Base-by-base conservation (phyloP, 1,284 basidiomycete genomes). In the Trametes sp. region DNA sequence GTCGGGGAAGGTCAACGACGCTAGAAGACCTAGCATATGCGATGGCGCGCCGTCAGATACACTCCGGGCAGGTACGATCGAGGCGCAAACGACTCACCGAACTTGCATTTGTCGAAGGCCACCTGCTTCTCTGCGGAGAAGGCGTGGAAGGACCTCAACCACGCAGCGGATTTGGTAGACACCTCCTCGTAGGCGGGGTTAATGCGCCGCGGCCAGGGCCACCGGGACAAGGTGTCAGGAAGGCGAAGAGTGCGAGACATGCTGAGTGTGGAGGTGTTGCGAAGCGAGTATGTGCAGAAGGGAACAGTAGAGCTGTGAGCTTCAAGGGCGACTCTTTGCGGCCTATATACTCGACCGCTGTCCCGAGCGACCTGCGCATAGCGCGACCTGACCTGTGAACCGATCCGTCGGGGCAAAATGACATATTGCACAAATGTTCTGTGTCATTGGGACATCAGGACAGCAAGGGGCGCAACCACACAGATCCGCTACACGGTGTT, bases 161-260 rank as follows among this genome's bases (percentile, higher is more conserved):
- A 73, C 24, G 61, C 60, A 8, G 66, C 59, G 4, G 73, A 72
- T 23, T 69, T 66, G 0, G 57, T 62, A 11, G 67, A 62, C 7
- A 65, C 67, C 13, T 64, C 56, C 14, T 55, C 50, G 31, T 65
- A 67, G 60, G 69, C 38, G 0, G 69, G 68, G 50, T 70, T 73
- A n/a, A 72, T 42, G 8, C 61, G 54, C 8, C 72, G 62, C 7
- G 52, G 63, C 63, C 70, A 73, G 8, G 69, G 66, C 65, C 74
- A 75, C 29, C 66, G 45, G 4, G 62, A 57, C 14, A 73, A 24
- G 14, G 69, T 67, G 49, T 74, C 70, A 16, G 74, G 74, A 38
- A 75, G 46, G 38, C 41, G 52, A 54, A 61, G 41, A 26, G 38
- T 19, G 38, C 38, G 38, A 41, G 38, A 41, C 38, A 41, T 41